Conservation (phyloP, 257 asterid genomes). For the Solanum pinnatisectum region DNA sequence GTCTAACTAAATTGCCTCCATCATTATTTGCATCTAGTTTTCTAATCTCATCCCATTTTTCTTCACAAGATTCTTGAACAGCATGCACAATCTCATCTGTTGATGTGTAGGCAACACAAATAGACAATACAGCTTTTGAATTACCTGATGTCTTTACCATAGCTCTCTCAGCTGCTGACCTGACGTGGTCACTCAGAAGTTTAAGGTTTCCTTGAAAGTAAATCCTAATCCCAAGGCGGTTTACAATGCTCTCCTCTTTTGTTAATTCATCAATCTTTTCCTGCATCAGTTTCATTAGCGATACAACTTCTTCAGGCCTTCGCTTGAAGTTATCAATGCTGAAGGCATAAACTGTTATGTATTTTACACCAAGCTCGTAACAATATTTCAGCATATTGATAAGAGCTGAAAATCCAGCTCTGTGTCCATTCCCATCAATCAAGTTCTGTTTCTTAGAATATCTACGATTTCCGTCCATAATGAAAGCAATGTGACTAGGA, state of each 20-base stretch:
- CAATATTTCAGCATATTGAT: conserved; percentile 56
- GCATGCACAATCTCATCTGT: conserved; percentile 64
- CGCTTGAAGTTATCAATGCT: conserved; percentile 79
- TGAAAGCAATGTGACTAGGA: conserved; percentile 66
- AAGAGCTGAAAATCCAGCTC: conserved; percentile 44
- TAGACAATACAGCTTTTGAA: conserved; percentile 39
- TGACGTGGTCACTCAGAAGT: conserved; percentile 51
- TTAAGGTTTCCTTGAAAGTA: conserved; percentile 51
- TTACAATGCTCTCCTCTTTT: conserved; percentile 47
- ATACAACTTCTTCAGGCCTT: conserved; percentile 68
- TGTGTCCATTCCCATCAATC: conserved; percentile 53
- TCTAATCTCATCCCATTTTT: conserved; percentile 23
- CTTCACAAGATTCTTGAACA: conserved; percentile 41
- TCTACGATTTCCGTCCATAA: conserved; percentile 86
- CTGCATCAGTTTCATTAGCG: conserved; percentile 59
- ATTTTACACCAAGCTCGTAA: conserved; percentile 49
- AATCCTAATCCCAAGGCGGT: conserved; percentile 55
- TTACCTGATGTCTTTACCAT: conserved; percentile 57
- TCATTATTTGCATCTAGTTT: conserved; percentile 2
- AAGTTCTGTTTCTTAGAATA: conserved; percentile 48
- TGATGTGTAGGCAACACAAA: conserved; percentile 85
- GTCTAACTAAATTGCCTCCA: conserved; percentile 2
- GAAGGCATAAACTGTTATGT: conserved; percentile 63
- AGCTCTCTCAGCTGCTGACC: conserved; percentile 57
- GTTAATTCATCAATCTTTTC: conserved; percentile 60